Evolutionary conservation across 2,329 filamentous ascomycete genomes (phyloP), one percentile per base, ranked within the genome.

Genomic region (Talaromyces sp.): DNA sequence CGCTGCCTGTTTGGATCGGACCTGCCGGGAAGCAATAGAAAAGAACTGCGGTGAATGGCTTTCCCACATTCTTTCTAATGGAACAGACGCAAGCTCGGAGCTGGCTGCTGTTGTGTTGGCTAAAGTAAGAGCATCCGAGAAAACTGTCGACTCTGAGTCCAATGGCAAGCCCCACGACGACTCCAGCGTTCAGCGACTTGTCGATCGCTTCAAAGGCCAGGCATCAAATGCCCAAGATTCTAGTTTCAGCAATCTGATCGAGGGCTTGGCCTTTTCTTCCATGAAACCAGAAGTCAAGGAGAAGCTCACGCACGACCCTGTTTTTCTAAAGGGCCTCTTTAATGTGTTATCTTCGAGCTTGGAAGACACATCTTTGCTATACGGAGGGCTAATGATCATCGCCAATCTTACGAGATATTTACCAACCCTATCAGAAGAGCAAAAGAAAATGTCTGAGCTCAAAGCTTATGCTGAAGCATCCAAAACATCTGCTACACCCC

Each of bases 391-490:
- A 46, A 96, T 89, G 70, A 89, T 97, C 58, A 84, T 98, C 65
- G 81, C 86, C 58, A 97, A 98, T 70, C 79, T 99, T 56, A 96
- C 91, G 14, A 82, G 84, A 31, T 98, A 96, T 71, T 83, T 85
- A 46, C 92, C 92, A 7, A 80, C 81, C 8, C 81, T 93, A 46
- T 88, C 91, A 0, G 93, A 97, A 64, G 95, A 99, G 74, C 89
- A 97, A 69, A 95, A 93, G 78, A 91, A 90, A 70, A 91, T 99
- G 78, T 85, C 85, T 6, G 90, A 99, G 72, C 83, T 99, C 51
- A 97, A 96, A 78, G 91, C 92, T 2, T 99, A 98, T 69, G 95
- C 95, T 14, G 91, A 96, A 70, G 89, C 91, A 0, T 87, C 87
- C 5, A 92, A 91, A 69, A 84, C 85, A 63, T 71, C 83, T n/a